A percentile compares a stretch with the other conserved stretches of the same genome.
Evolutionary conservation across 495 filamentous ascomycete genomes (phyloP).

Genomic region (Haplographium delicatum): DNA sequence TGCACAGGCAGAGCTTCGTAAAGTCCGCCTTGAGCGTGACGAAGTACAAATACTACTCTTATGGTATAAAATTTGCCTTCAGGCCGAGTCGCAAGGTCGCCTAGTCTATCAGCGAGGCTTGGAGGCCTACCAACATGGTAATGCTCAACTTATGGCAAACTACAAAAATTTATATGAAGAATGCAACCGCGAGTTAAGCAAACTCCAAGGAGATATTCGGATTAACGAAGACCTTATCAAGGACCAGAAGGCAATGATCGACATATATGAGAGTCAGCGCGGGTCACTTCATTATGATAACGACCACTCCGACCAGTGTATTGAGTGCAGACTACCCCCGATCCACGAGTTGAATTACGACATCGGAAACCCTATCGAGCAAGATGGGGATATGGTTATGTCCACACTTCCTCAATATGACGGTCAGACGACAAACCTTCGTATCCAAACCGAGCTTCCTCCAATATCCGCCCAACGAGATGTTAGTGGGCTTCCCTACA

Average conservation of each 20-base stretch:
- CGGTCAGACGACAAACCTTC: not conserved
- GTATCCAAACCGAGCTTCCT: not conserved
- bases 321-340: not conserved
- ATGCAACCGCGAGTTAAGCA: not conserved
- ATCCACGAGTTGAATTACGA: not conserved
- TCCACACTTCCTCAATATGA: constrained; percentile 4
- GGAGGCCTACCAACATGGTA: not conserved
- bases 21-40: not conserved
- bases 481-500: not conserved
- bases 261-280: constrained; percentile 2
- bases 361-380: not conserved
- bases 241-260: constrained; percentile 6
- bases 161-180: not conserved
- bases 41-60: not conserved
- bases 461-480: constrained; percentile 2
- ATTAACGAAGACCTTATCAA: not conserved
- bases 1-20: not conserved
- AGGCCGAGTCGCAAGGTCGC: not conserved
- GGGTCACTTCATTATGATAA: constrained; percentile 5
- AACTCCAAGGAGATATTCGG: constrained; percentile 4
- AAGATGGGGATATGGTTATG: constrained; percentile 1
- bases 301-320: constrained; percentile 3
- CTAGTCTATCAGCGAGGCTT: not conserved
- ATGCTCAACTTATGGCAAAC: not conserved
- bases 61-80: not conserved